phyloP scores from a whole-genome alignment of 345 rosid species.

The Syzygium aqueum region DNA sequence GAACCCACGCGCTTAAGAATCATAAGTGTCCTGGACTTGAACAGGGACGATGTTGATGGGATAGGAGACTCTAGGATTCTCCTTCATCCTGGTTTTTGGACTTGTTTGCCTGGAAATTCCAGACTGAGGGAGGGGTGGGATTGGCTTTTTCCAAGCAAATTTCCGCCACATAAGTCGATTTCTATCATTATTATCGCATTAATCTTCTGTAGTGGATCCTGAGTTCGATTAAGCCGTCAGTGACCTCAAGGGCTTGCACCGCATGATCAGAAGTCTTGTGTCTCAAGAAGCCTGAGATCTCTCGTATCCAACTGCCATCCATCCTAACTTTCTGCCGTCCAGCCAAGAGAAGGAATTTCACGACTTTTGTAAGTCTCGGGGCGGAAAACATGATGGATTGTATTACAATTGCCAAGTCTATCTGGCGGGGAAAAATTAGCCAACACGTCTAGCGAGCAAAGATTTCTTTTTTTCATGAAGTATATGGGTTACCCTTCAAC shows the following conservation, averaged over 20 bases:
- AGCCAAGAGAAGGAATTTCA: background rate
- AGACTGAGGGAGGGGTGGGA: background rate
- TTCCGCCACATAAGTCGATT: background rate
- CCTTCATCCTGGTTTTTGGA: background rate
- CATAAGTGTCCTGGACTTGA: background rate
- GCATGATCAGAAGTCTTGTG: background rate
- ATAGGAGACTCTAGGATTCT: background rate
- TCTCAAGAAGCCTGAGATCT: background rate
- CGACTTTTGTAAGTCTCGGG: background rate
- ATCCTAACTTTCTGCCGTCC: background rate
- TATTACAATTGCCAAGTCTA: background rate
- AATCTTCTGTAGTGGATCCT: background rate
- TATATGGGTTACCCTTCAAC: background rate
- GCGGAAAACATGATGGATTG: background rate
- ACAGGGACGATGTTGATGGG: background rate
- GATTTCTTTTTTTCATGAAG: background rate
- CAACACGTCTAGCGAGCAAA: background rate
- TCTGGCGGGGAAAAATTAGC: background rate
- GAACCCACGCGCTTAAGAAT: slow-evolving; percentile 41
- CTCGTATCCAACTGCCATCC: background rate
- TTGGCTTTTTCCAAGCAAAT: background rate
- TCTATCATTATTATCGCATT: background rate
- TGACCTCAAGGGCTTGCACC: too few species aligned
- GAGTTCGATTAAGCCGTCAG: too few species aligned
- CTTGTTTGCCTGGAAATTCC: slow-evolving; percentile 32